Evolutionary conservation across 305 asterid genomes (phyloP), one percentile per base, ranked within the genome.

Genomic region (Fraxinus ornus): DNA sequence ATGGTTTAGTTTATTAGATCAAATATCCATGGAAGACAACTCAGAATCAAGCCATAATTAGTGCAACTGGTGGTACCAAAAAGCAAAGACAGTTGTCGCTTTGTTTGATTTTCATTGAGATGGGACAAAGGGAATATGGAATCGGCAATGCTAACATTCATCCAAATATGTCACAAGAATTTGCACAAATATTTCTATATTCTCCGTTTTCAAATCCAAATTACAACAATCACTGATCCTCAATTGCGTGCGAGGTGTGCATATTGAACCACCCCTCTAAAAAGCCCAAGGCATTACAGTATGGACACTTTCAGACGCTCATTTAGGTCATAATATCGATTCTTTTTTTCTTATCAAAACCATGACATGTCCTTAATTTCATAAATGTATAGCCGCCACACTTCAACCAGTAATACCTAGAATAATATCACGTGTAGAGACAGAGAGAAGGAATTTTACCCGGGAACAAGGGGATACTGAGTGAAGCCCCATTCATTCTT

Each of bases 401-500:
- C 19, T 15, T 49, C 21, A 49, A 13, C 60, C 60, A 15, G 60
- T 15, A 49, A 13, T 15, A 49, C 60, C 19, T 47, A 49, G 60
- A 15, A 49, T 15, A 13, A 13, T 47, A 49, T 9, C 71, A 3
- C 71, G 30, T 8, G 32, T 19, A 19, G 13, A 24, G 5, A 22
- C 13, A 62, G 32, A 62, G 70, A 21, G 15, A 21, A 9, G 28
- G 47, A 44, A 71, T 13, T 47, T 82, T 86, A 92, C 95, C 97
- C 97, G 57, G 93, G 93, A 0, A 91, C 91, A 49, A 89, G 8
- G 3, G 97, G 97, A 80, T 91, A 92, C 19, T 75, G 84, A 2
- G 95, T 80, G 82, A 85, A 2, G 2, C 94, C 94, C 90, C 92
- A 92, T 1, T 91, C 91, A 36, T 91, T 92, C 84, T 84, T 90